Percentiles rank a stretch among this genome's conserved stretches.
Evolutionary conservation across 2,329 filamentous ascomycete genomes (phyloP).

Genomic region (Pseudogymnoascus sp.): DNA sequence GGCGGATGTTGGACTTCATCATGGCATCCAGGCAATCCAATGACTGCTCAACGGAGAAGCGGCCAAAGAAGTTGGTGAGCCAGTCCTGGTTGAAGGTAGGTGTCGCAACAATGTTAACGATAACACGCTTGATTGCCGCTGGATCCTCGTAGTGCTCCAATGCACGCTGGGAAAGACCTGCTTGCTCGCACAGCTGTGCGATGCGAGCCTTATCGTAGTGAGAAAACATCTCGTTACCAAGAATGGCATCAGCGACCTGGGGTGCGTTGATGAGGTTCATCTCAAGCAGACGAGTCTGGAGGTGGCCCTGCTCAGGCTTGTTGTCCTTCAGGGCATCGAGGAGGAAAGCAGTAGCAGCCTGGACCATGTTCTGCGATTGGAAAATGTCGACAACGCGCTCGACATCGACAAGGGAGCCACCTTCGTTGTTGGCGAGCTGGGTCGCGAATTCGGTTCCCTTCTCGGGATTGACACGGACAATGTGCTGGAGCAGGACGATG

Average conservation of each 20-base stretch:
- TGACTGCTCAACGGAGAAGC: slow-evolving; percentile 90
- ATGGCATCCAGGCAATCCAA: slow-evolving; percentile 92
- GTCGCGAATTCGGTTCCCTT: slow-evolving; percentile 93
- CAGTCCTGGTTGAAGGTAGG: slow-evolving; percentile 87
- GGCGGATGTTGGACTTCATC: slow-evolving; percentile 92
- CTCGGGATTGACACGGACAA: slow-evolving; percentile 83
- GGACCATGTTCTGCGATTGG: slow-evolving; percentile 95
- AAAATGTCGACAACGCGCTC: slow-evolving; percentile 96
- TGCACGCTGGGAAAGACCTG: slow-evolving; percentile 77
- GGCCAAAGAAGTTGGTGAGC: slow-evolving; percentile 86
- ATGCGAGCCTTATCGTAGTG: slow-evolving; percentile 91
- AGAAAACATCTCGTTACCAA: slow-evolving; percentile 97
- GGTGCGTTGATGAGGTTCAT: slow-evolving; percentile 97
- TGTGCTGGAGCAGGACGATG: slow-evolving; percentile 83
- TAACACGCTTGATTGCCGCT: slow-evolving; percentile 79
- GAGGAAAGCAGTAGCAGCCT: slow-evolving; percentile 96
- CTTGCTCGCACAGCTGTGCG: slow-evolving; percentile 86
- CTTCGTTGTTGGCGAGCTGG: slow-evolving; percentile 82
- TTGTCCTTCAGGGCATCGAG: slow-evolving; percentile 94
- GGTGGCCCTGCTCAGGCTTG: slow-evolving; percentile 81
- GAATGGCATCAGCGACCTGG: slow-evolving; percentile 94
- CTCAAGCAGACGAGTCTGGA: slow-evolving; percentile 91
- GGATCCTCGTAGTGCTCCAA: slow-evolving; percentile 93
- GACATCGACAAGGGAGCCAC: slow-evolving; percentile 80
- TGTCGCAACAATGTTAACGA: slow-evolving; percentile 72